Evolutionary conservation across 495 filamentous ascomycete species (phyloP), one percentile per base, ranked within the genome.

Genomic region (Pyronema domesticum): DNA sequence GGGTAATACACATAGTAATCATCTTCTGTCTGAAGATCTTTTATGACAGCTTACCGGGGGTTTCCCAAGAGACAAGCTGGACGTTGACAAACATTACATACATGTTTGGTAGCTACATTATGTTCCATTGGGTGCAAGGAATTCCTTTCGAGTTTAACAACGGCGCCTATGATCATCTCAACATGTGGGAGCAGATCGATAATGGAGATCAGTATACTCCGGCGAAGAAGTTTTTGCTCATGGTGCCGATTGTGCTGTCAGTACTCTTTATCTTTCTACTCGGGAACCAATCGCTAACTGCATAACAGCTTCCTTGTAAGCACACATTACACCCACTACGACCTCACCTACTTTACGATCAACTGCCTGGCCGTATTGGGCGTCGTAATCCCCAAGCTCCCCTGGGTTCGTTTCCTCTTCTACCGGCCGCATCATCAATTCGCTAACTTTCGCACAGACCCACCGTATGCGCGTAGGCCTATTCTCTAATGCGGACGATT

Each of bases 121-220:
- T 96, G 91, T 98, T 98, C 69, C 91, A 98, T 72, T 94, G 82
- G 74, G 91, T 98, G 62, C 86, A 88, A 65, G 91, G 91, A 66
- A 86, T 96, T 51, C 91, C 91, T 13, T 98, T 98, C 70, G 91
- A 98, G 65, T 98, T 96, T 76, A 95, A 98, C 67, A 81, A 86
- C n/a, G 91, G 91, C 48, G 91, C 91, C 56, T 98, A 95, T 73
- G 91, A 98, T 70, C 95, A 96, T 67, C 76, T 96, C 60, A 96
- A 95, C 71, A 95, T 98, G 89, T 98, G 91, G 91, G 91, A 98
- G 73, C 91, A 98, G 73, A 98, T 98, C 66, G 91, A 98, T 72
- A 91, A 98, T 63, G 91, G 91, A 33, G 91, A 91, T 68, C 91
- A 98, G 67, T 98, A 95, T 72, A 98, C 91, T 5, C 91, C 91